Evolutionary conservation across 2,329 filamentous ascomycete genomes (phyloP).

Genomic region (Pestalotiopsis sp.): DNA sequence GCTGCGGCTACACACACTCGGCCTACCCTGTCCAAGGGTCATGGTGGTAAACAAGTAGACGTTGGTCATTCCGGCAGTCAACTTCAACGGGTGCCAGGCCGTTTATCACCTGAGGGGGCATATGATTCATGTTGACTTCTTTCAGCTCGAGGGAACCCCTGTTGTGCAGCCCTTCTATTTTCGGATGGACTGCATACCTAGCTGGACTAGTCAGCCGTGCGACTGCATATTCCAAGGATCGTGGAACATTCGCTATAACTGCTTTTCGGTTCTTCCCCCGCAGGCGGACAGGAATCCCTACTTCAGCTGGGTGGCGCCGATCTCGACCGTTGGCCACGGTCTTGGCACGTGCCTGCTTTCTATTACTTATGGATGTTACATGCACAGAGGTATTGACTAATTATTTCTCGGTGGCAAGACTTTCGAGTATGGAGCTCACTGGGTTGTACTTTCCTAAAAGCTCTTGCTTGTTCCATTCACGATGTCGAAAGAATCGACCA

Average conservation of each 20-base stretch:
- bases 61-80: background rate
- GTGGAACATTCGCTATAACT: background rate
- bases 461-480: background rate
- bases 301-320: background rate
- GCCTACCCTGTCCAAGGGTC: background rate
- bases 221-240: background rate
- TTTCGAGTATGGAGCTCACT: background rate
- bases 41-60: background rate
- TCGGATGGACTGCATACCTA: background rate
- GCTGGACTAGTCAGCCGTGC: background rate
- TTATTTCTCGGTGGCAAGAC: background rate
- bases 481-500: constrained; percentile 7
- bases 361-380: background rate
- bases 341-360: background rate
- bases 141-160: background rate
- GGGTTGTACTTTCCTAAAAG: background rate
- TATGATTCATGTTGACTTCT: background rate
- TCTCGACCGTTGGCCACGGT: background rate
- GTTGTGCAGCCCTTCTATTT: background rate
- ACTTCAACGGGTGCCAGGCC: background rate
- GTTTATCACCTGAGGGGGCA: background rate
- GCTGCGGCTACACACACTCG: background rate
- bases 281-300: background rate
- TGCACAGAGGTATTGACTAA: no score
- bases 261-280: background rate